Evolutionary conservation across 306 rosid genomes (phyloP), one percentile per base, ranked within the genome.

Genomic region (Begonia loranthoides): DNA sequence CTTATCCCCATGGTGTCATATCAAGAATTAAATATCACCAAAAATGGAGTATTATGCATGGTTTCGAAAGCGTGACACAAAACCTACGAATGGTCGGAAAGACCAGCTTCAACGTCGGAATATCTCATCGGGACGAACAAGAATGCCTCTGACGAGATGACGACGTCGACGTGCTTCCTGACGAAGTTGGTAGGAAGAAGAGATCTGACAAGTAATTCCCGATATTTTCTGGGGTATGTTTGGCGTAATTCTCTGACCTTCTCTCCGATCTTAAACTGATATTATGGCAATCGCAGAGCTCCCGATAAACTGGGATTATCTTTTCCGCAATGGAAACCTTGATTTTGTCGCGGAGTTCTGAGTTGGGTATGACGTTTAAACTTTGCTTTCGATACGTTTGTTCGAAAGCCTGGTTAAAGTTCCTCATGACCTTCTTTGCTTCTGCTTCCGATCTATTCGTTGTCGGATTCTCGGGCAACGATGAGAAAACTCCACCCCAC

Each of bases 171-270:
- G 58, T 45, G 19, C 63, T 45, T 5, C 41, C 70, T 24, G 64
- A 57, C 0, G 41, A 48, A 1, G 13, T 16, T 6, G 71, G 58
- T 7, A 43, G 68, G 1, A 57, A 52, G 73, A 78, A 83, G 40
- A 83, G 66, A 57, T 68, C 74, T 5, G 69, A 68, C n/a, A 87
- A 33, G 73, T 72, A 74, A 63, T 60, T 70, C 9, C 59, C 73
- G 45, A 87, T 67, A 16, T 80, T 84, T 22, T 73, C 71, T 8
- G 94, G 94, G 24, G 79, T 59, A 69, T 71, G 73, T 50, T 50
- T 63, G 58, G 72, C 77, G 41, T 22, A 58, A 39, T 21, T 28
- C 3, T 3, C 45, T 41, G 9, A 47, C 6, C 47, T 62, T 15
- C 66, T 63, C 57, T 15, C 70, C 82, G 4, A 61, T 59, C 5